phyloP scores from a whole-genome alignment of 2,329 filamentous ascomycete species.

The Colletotrichum sp. region DNA sequence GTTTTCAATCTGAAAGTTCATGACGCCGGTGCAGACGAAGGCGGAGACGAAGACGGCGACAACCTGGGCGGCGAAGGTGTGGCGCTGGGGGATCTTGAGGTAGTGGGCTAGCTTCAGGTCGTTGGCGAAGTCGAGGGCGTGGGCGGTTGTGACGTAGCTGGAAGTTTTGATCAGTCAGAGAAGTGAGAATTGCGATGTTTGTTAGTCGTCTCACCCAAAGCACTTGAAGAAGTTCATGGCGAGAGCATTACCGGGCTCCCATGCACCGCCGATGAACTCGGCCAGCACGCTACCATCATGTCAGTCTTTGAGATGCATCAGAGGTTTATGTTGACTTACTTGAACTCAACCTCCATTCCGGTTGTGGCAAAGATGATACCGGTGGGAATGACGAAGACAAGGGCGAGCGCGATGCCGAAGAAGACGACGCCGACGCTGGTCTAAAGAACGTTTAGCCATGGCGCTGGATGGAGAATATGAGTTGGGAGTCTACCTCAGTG shows the following conservation, averaged over 20 bases:
- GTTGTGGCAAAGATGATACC: slow-evolving; percentile 51
- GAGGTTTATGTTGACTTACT: background rate
- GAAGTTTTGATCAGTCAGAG: background rate
- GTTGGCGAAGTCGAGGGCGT: slow-evolving; percentile 39
- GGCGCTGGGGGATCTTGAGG: slow-evolving; percentile 46
- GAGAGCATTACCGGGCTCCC: slow-evolving; percentile 5
- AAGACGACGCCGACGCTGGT: slow-evolving; percentile 47
- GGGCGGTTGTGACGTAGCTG: slow-evolving; percentile 35
- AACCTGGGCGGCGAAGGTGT: slow-evolving; percentile 40
- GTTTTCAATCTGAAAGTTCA: slow-evolving; percentile 38
- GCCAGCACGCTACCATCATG: slow-evolving; percentile 4
- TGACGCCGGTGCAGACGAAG: slow-evolving; percentile 35
- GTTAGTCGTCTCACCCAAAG: slow-evolving; percentile 28
- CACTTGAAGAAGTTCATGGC: slow-evolving; percentile 18
- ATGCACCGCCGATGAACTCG: slow-evolving; percentile 17
- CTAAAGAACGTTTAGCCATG: slow-evolving; percentile 21
- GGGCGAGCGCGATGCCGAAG: slow-evolving; percentile 44
- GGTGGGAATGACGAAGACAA: slow-evolving; percentile 48
- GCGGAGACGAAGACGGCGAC: slow-evolving; percentile 38
- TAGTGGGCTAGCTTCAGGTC: slow-evolving; percentile 46
- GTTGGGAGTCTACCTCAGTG: slow-evolving; percentile 27
- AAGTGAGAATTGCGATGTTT: too few relatives aligned
- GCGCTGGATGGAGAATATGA: accelerated
- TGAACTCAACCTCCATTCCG: slow-evolving; percentile 36
- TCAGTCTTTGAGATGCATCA: background rate